These are phyloP conservation scores for Phaeophleospora eucalypticola DNA, from an alignment of 2,329 filamentous ascomycete genomes.

Conservation along the genomic window DNA sequence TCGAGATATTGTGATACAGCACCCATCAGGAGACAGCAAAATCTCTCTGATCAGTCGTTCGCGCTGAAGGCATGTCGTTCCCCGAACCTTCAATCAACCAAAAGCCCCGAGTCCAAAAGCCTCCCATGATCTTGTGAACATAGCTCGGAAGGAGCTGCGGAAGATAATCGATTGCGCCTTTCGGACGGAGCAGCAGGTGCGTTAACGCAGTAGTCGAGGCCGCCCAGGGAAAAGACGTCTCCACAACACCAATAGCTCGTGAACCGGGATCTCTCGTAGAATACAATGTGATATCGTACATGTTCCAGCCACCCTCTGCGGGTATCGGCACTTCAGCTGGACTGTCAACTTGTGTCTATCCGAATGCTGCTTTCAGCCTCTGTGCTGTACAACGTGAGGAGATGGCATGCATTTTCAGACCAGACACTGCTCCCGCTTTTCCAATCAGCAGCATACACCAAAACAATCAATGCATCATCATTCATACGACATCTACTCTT, in stretches of 20 bases:
- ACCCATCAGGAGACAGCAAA: neutral
- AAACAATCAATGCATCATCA: neutral
- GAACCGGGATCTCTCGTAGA: neutral
- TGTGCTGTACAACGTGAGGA: no score
- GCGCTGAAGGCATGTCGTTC: neutral
- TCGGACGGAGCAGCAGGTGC: neutral
- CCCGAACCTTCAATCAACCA: neutral
- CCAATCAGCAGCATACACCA: neutral
- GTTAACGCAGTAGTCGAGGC: conserved; percentile 4
- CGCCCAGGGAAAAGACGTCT: conserved; percentile 2
- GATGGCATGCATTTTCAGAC: no score
- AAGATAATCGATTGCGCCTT: neutral
- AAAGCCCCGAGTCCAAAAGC: neutral
- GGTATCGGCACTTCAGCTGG: neutral
- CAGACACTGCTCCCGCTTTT: no score
- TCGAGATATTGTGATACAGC: conserved; percentile 4
- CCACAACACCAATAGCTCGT: neutral
- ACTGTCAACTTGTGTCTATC: conserved; percentile 1
- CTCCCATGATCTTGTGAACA: neutral
- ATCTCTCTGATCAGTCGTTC: neutral
- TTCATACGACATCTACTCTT: neutral
- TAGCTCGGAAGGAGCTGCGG: neutral
- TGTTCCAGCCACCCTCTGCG: neutral
- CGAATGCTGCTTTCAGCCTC: no score
- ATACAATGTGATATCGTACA: conserved; percentile 7